Percentiles rank a stretch among this genome's conserved stretches.
phyloP scores from a whole-genome alignment of 441 rosid genomes.

The Theobroma grandiflorum region DNA sequence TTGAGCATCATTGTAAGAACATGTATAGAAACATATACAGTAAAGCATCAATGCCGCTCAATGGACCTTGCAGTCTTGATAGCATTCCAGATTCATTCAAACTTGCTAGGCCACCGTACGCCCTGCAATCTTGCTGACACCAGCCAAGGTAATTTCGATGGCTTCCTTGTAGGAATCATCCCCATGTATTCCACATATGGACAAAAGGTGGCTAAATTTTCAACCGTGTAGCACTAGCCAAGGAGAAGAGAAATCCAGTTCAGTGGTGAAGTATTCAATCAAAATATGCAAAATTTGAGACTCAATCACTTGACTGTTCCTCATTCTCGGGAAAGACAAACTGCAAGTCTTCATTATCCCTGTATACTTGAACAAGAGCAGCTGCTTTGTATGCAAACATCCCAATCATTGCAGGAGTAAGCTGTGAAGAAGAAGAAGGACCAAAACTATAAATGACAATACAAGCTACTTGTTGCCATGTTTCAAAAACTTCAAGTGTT shows the following conservation, averaged over 20 bases:
- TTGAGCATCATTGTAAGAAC: not conserved
- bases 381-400: conserved; percentile 98
- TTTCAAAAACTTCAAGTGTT: not conserved
- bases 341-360: conserved; percentile 85
- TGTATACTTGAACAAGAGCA: conserved; percentile 87
- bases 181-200: not conserved
- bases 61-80: not conserved
- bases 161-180: not conserved
- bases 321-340: conserved; percentile 69
- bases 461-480: not conserved
- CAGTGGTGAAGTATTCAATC: not conserved
- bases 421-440: conserved; percentile 47
- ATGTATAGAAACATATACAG: not conserved
- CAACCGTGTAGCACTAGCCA: not conserved
- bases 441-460: not conserved
- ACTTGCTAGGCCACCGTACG: not conserved
- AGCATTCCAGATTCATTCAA: not conserved
- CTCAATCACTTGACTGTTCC: conserved; percentile 41
- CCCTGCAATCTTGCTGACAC: not conserved
- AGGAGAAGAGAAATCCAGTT: not conserved
- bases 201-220: conserved; percentile 2
- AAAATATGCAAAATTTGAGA: not conserved
- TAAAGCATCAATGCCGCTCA: not conserved
- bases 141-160: not conserved
- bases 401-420: conserved; percentile 91